phyloP scores from a whole-genome alignment of 1,284 basidiomycete species.

The Tilletia horrida region DNA sequence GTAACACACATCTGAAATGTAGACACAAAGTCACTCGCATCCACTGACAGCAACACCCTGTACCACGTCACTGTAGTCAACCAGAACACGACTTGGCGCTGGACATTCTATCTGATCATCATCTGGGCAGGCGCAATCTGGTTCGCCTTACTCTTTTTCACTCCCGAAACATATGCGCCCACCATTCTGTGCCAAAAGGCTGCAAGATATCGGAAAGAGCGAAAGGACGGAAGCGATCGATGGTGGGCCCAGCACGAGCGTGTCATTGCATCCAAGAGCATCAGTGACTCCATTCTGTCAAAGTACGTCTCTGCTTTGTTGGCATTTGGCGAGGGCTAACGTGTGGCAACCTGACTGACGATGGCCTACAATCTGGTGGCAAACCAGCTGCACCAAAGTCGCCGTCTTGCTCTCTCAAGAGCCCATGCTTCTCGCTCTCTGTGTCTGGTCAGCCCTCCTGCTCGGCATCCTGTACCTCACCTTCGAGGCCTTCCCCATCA shows the following conservation, averaged over 20 bases:
- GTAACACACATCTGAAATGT: neutral
- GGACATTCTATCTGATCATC: conserved; percentile 70
- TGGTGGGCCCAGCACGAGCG: conserved; percentile 41
- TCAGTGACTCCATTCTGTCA: conserved; percentile 59
- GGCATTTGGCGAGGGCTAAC: too few species aligned
- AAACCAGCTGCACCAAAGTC: conserved; percentile 56
- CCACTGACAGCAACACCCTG: too few species aligned
- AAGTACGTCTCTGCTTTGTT: too few species aligned
- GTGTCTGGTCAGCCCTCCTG: conserved; percentile 60
- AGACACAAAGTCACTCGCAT: neutral
- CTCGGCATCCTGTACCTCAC: conserved; percentile 73
- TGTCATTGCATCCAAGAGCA: conserved; percentile 58
- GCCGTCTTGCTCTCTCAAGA: conserved; percentile 22
- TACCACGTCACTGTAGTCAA: neutral
- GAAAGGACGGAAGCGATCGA: conserved; percentile 17
- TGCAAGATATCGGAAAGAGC: conserved; percentile 18
- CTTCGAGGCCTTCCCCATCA: conserved; percentile 65
- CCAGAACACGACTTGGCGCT: conserved; percentile 64
- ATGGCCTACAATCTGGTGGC: conserved; percentile 34
- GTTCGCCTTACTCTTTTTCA: conserved; percentile 20
- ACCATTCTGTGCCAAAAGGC: conserved; percentile 65
- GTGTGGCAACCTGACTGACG: neutral
- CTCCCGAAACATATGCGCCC: conserved; percentile 70
- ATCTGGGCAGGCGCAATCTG: conserved; percentile 52
- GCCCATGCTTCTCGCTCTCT: conserved; percentile 28